phyloP scores from a whole-genome alignment of 768 basidiomycete species.

The Phanerodontia chrysosporium region DNA sequence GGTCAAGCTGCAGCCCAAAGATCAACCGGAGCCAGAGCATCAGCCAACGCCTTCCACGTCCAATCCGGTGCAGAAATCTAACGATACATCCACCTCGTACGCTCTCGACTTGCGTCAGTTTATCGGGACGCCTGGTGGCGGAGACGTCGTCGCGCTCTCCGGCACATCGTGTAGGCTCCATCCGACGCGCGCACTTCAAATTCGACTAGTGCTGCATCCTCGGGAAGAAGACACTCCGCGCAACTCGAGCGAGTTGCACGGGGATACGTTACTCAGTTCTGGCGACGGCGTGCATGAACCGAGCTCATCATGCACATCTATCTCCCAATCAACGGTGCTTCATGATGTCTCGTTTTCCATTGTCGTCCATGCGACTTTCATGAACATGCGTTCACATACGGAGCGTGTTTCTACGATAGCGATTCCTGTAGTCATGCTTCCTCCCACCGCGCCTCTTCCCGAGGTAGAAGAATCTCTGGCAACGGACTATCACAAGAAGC shows the following conservation, averaged over 20 bases:
- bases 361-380: slow-evolving; percentile 71
- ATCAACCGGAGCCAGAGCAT: slow-evolving; percentile 5
- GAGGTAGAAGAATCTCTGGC: slow-evolving; percentile 71
- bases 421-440: slow-evolving; percentile 69
- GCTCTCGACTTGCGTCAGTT: slow-evolving; percentile 17
- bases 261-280: slow-evolving; percentile 33
- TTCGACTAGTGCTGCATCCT: slow-evolving; percentile 74
- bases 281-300: slow-evolving; percentile 30
- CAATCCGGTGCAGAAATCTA: neutral
- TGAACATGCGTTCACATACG: slow-evolving; percentile 62
- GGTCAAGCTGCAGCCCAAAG: slow-evolving; percentile 49
- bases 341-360: slow-evolving; percentile 81
- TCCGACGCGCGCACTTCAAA: slow-evolving; percentile 61
- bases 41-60: slow-evolving; percentile 5
- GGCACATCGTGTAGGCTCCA: slow-evolving; percentile 94
- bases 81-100: neutral
- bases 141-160: slow-evolving; percentile 66
- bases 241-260: slow-evolving; percentile 44
- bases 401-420: slow-evolving; percentile 61
- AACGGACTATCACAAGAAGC: slow-evolving; percentile 81
- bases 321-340: slow-evolving; percentile 77
- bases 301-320: slow-evolving; percentile 66
- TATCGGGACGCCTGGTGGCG: slow-evolving; percentile 30
- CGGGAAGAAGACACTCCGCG: slow-evolving; percentile 28
- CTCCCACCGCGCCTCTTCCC: slow-evolving; percentile 74